These are phyloP conservation scores for Phalaenopsis hybrid DNA, from an alignment of 116 monocot species.

Conservation along the genomic window DNA sequence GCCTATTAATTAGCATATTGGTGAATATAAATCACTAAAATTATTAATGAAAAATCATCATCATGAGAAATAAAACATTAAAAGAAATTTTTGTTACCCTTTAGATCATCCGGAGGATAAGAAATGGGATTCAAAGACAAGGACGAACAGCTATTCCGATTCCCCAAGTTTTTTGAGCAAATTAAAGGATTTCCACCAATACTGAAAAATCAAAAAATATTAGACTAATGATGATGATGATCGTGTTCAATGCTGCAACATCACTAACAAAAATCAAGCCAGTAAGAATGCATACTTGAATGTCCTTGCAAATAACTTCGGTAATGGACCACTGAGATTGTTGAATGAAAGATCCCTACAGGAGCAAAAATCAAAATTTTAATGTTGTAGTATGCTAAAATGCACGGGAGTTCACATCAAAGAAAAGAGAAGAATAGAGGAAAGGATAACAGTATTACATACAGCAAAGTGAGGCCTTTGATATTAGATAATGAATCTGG, in stretches of 20 bases:
- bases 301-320: slow-evolving; percentile 78
- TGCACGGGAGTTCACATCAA: background rate
- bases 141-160: slow-evolving; percentile 48
- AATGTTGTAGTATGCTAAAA: background rate
- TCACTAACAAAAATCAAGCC: background rate
- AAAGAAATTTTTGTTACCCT: slow-evolving; percentile 29
- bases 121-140: slow-evolving; percentile 69
- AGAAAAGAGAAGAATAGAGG: background rate
- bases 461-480: slow-evolving; percentile 84
- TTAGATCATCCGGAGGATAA: slow-evolving; percentile 79
- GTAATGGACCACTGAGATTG: slow-evolving; percentile 76
- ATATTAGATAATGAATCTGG: slow-evolving; percentile 78
- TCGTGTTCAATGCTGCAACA: background rate
- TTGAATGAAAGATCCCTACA: slow-evolving; percentile 92
- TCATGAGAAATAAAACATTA: background rate
- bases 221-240: background rate
- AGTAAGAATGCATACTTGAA: slow-evolving; percentile 48
- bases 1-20: slow-evolving; percentile 19
- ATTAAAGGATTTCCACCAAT: slow-evolving; percentile 85
- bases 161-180: slow-evolving; percentile 41
- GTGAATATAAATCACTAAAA: slow-evolving; percentile 7
- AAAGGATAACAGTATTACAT: slow-evolving; percentile 19
- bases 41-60: background rate
- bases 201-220: slow-evolving; percentile 25
- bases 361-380: background rate